Evolutionary conservation across 257 asterid species (phyloP), one percentile per base, ranked within the genome.

Genomic region (Rubia yunnanensis): DNA sequence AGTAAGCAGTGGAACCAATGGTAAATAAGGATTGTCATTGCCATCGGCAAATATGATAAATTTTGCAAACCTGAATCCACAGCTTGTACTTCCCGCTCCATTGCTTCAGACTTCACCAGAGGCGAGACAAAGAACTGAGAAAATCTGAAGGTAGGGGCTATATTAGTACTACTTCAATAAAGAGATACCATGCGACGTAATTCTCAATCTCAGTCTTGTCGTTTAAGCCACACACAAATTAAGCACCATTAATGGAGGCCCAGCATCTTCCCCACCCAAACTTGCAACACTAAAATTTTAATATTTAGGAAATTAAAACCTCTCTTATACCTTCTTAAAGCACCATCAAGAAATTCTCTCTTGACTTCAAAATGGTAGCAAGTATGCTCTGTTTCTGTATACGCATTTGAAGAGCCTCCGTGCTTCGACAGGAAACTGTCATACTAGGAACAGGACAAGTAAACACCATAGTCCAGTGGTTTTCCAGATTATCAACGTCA

Each of bases 381-480:
- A 31, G 99, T 90, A 74, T 88, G 83, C 89, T 94, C 97, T 10
- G 99, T 90, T 77, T 94, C 99, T n/a, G 99, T 94, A 78, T 88
- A 90, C 18, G 97, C 99, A 81, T 94, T 94, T 60, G 99, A 94
- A n/a, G 95, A 83, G 22, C 99, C 99, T 71, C 99, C 99, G 75
- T 84, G 99, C 86, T 90, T 88, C 67, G 99, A 90, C 88, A 94
- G 80, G 86, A 80, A 94, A 85, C 96, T 94, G 60, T 88, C 99
- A 83, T 94, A 94, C 99, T 94, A 83, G 73, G 75, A 78, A 76
- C 74, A 65, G 63, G 66, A 80, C 75, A 70, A 65, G 87, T 81
- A 82, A 75, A 76, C 70, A 64, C 67, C 71, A 44, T 60, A 65
- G 26, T 65, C 66, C 73, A 70, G 64, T 20, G 50, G 57, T 34